phyloP scores from a whole-genome alignment of 441 rosid species.

The Populus tomentosa region DNA sequence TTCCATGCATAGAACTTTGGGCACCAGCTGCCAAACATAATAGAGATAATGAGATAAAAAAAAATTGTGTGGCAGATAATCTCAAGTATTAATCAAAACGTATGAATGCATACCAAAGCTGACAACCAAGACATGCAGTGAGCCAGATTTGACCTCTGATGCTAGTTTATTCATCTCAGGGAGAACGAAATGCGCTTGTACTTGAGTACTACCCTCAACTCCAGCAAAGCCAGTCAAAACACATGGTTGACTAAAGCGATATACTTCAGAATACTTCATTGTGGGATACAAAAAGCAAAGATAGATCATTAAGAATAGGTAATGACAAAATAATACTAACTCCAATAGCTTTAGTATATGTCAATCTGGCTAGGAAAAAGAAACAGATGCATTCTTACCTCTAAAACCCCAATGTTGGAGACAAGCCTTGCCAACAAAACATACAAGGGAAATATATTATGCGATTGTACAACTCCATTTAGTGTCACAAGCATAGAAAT shows the following conservation, averaged over 20 bases:
- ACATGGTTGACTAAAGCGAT: constrained; percentile 77
- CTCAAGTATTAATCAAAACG: background rate
- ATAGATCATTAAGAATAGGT: constrained; percentile 19
- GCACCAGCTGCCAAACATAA: constrained; percentile 56
- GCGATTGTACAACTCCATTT: constrained; percentile 50
- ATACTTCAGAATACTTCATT: constrained; percentile 86
- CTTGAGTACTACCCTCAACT: constrained; percentile 56
- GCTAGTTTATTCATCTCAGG: constrained; percentile 84
- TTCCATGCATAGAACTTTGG: constrained; percentile 51
- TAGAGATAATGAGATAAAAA: background rate
- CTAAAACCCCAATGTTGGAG: constrained; percentile 46
- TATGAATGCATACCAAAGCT: constrained; percentile 63
- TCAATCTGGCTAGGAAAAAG: constrained; percentile 10
- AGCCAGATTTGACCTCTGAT: constrained; percentile 71
- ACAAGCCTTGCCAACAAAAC: constrained; percentile 75
- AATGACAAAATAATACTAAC: background rate
- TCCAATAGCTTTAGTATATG: constrained; percentile 5
- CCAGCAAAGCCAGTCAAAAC: constrained; percentile 68
- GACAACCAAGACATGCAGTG: constrained; percentile 77
- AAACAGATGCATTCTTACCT: constrained; percentile 43
- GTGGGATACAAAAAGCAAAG: constrained; percentile 30
- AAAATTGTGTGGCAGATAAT: constrained; percentile 7
- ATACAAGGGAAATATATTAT: constrained; percentile 63
- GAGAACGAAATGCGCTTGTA: constrained; percentile 70
- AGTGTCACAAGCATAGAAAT: constrained; percentile 47